These are phyloP conservation scores for Penicillium sp. DNA, from an alignment of 2,329 filamentous ascomycete genomes.

Conservation along the genomic window DNA sequence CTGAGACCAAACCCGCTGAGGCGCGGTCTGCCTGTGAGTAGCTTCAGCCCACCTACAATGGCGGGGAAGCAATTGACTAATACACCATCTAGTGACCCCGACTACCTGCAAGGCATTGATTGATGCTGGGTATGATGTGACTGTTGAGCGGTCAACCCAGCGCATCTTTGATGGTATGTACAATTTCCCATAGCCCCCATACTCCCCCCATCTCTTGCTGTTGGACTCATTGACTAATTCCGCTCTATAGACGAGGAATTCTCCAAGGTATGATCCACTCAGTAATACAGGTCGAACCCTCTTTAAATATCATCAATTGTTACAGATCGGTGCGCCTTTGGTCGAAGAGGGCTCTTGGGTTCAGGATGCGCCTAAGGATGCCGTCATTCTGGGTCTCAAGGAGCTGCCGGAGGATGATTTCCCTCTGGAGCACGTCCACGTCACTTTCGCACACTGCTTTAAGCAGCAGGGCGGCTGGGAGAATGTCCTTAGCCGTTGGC, in stretches of 20 bases:
- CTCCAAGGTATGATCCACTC: constrained; percentile 26
- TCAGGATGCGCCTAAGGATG: constrained; percentile 61
- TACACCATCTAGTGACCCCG: constrained; percentile 41
- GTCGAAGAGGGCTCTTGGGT: constrained; percentile 66
- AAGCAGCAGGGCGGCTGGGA: constrained; percentile 78
- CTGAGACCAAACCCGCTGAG: constrained; percentile 60
- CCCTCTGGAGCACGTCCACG: constrained; percentile 69
- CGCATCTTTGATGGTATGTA: constrained; percentile 55
- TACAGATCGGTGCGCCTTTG: constrained; percentile 60
- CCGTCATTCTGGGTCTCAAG: constrained; percentile 74
- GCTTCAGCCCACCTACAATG: constrained; percentile 1
- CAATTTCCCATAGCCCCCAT: not conserved
- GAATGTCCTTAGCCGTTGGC: constrained; percentile 73
- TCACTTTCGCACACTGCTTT: constrained; percentile 72
- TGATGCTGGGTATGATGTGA: constrained; percentile 66
- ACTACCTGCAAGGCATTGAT: constrained; percentile 61
- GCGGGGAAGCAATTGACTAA: constrained; percentile 5
- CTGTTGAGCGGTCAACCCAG: constrained; percentile 65
- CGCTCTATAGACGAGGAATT: constrained; percentile 34
- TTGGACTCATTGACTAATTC: constrained; percentile 11
- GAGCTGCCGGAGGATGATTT: constrained; percentile 69
- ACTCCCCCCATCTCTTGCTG: not conserved
- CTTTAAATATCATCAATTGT: constrained; percentile 50
- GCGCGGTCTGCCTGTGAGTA: constrained; percentile 50
- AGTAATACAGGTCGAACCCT: not conserved